A percentile compares a stretch with the other conserved stretches of the same genome.
Evolutionary conservation across 2,329 filamentous ascomycete species (phyloP).

Genomic region (Fusarium algeriense): DNA sequence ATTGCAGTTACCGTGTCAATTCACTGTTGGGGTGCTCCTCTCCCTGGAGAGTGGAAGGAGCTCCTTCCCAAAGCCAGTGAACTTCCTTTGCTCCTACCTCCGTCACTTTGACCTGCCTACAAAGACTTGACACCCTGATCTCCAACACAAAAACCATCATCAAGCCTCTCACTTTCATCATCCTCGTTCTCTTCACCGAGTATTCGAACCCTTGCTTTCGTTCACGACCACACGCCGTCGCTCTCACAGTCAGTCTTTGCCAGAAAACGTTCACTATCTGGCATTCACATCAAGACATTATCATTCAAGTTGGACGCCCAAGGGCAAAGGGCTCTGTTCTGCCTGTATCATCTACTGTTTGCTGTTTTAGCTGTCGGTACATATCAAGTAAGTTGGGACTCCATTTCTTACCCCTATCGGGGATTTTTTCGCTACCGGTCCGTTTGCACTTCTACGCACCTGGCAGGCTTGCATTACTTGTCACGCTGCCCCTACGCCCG

Average conservation of each 20-base stretch:
- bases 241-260: constrained; percentile 16
- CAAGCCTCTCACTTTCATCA: constrained; percentile 12
- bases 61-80: constrained; percentile 21
- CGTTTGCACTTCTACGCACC: constrained; percentile 1
- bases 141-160: neutral
- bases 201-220: constrained; percentile 3
- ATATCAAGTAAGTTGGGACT: constrained; percentile 49
- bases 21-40: neutral
- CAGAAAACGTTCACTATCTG: constrained; percentile 24
- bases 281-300: constrained; percentile 18
- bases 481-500: no score
- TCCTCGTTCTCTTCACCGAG: constrained; percentile 19
- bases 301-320: constrained; percentile 40
- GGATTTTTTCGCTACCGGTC: neutral
- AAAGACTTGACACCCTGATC: neutral
- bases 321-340: constrained; percentile 51
- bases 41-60: constrained; percentile 4
- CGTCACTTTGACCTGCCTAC: neutral
- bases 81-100: neutral
- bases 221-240: constrained; percentile 15
- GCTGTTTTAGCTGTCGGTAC: constrained; percentile 49
- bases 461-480: neutral
- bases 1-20: neutral
- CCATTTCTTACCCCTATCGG: constrained; percentile 1
- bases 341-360: constrained; percentile 50